These are phyloP conservation scores for Melaleuca quinquenervia DNA, from an alignment of 345 rosid species.

Conservation along the genomic window DNA sequence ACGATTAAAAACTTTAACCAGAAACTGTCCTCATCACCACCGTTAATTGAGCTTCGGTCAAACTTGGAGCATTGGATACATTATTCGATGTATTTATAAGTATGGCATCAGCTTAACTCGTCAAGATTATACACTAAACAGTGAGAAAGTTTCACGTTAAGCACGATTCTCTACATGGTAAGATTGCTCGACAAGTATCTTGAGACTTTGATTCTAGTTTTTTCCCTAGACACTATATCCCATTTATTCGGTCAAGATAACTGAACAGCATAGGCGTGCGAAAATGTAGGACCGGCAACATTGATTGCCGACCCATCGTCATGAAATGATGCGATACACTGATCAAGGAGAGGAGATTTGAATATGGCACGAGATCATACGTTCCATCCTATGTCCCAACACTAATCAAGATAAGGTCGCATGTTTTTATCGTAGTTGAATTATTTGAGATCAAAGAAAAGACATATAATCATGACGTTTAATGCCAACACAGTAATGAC, in stretches of 20 bases:
- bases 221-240: background rate
- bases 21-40: too few relatives aligned
- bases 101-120: background rate
- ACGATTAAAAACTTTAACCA: too few relatives aligned
- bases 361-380: accelerated
- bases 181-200: background rate
- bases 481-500: background rate
- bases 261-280: background rate
- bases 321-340: background rate
- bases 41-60: too few relatives aligned
- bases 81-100: too few relatives aligned
- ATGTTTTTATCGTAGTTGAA: background rate
- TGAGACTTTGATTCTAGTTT: background rate
- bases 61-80: too few relatives aligned
- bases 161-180: background rate
- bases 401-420: background rate
- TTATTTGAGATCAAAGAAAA: background rate
- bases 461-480: background rate
- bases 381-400: background rate
- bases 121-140: background rate
- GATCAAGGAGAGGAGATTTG: background rate
- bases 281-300: background rate
- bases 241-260: background rate
- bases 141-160: background rate
- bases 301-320: background rate